These are phyloP conservation scores for Solanum tarapatanum DNA, from an alignment of 257 asterid species.

Conservation along the genomic window DNA sequence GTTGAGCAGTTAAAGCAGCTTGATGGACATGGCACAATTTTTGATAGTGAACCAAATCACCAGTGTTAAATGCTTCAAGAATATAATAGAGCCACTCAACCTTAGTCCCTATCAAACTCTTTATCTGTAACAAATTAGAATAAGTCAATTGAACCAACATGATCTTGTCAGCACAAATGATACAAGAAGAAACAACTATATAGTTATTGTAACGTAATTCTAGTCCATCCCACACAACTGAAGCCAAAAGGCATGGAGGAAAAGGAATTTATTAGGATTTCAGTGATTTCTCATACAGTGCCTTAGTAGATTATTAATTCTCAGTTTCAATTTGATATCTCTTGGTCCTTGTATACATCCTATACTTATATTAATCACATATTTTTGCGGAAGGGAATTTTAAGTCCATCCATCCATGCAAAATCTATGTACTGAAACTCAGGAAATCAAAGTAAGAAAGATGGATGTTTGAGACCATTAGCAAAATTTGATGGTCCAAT, in stretches of 20 bases:
- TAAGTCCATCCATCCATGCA: background rate
- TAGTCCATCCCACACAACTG: background rate
- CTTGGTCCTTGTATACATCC: background rate
- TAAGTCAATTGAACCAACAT: background rate
- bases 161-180: background rate
- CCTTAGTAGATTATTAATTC: background rate
- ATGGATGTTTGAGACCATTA: background rate
- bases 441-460: background rate
- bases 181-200: background rate
- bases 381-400: background rate
- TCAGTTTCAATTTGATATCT: background rate
- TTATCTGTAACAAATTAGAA: constrained; percentile 25
- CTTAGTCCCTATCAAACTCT: constrained; percentile 70
- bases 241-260: background rate
- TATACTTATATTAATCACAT: background rate
- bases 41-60: constrained; percentile 82
- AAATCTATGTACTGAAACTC: background rate
- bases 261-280: background rate
- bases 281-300: background rate
- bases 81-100: constrained; percentile 88
- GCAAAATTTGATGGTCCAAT: background rate
- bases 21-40: constrained; percentile 73
- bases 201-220: background rate
- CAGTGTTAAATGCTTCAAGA: constrained; percentile 86
- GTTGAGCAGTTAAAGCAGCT: constrained; percentile 77